Conservation (phyloP, 768 basidiomycete genomes). For the Agrocybe praecox region DNA sequence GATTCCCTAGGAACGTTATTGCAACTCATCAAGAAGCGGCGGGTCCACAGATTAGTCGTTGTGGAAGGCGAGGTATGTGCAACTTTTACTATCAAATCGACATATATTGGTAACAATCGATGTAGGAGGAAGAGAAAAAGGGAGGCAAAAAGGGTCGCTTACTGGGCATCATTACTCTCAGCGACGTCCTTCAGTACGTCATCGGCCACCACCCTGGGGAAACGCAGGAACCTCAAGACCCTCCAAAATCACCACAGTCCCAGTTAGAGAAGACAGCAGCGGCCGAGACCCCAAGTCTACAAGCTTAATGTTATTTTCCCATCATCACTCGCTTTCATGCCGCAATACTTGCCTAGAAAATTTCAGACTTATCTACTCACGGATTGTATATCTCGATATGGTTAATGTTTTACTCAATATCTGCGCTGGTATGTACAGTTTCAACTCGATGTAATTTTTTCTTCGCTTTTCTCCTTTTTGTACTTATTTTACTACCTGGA, state of each 20-base stretch:
- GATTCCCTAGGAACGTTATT: slow-evolving; percentile 92
- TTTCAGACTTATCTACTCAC: not conserved
- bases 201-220: slow-evolving; percentile 62
- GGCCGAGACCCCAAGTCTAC: not conserved
- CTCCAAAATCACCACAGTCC: slow-evolving; percentile 15
- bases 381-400: slow-evolving; percentile 9
- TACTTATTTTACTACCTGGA: not conserved
- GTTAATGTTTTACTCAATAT: not conserved
- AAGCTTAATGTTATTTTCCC: too few species aligned
- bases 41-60: slow-evolving; percentile 94
- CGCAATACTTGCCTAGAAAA: too few species aligned
- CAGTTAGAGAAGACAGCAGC: slow-evolving; percentile 5
- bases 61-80: slow-evolving; percentile 82
- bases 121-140: slow-evolving; percentile 75
- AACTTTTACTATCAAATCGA: slow-evolving; percentile 1
- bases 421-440: not conserved
- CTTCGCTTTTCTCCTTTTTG: slow-evolving; percentile 10
- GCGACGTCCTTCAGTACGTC: slow-evolving; percentile 85
- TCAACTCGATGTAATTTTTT: slow-evolving; percentile 9
- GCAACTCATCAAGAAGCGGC: slow-evolving; percentile 87
- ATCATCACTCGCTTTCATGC: too few species aligned
- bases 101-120: not conserved
- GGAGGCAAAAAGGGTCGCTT: slow-evolving; percentile 85
- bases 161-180: slow-evolving; percentile 85
- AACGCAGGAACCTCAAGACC: slow-evolving; percentile 31